These are phyloP conservation scores for Ballota nigra DNA, from an alignment of 257 asterid genomes.

Conservation along the genomic window DNA sequence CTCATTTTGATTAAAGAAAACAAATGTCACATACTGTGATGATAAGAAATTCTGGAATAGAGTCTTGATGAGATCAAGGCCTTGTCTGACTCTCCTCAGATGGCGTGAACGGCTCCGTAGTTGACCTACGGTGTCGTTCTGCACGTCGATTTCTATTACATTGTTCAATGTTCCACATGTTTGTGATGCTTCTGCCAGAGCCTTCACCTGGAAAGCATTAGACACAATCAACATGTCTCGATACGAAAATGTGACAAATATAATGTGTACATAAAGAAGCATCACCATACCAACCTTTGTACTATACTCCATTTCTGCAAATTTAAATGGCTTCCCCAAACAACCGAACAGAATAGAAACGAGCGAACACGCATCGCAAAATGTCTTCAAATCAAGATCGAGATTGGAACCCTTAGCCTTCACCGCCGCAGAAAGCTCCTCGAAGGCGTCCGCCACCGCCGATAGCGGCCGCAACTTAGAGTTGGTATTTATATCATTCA, in stretches of 20 bases:
- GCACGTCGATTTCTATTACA: conserved; percentile 52
- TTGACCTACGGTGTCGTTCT: conserved; percentile 48
- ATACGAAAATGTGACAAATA: not conserved
- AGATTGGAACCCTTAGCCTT: conserved; percentile 34
- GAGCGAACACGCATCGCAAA: conserved; percentile 78
- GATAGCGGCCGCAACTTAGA: conserved; percentile 45
- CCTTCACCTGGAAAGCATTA: conserved; percentile 52
- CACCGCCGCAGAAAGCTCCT: conserved; percentile 53
- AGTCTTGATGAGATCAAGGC: conserved; percentile 81
- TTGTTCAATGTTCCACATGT: conserved; percentile 40
- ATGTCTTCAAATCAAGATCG: conserved; percentile 58
- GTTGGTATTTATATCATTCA: conserved; percentile 35
- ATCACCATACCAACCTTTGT: conserved; percentile 50
- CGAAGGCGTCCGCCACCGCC: conserved; percentile 85
- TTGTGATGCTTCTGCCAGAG: conserved; percentile 58
- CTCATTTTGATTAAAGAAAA: too few relatives aligned
- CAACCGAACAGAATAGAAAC: conserved; percentile 83
- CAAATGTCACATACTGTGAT: conserved; percentile 45
- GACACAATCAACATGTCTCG: not conserved
- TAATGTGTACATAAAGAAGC: too few relatives aligned
- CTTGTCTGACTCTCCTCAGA: conserved; percentile 83
- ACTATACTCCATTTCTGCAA: conserved; percentile 81
- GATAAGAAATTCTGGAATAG: conserved; percentile 71
- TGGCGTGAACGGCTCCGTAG: conserved; percentile 74
- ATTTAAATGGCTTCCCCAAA: conserved; percentile 83